Evolutionary conservation across 2,329 filamentous ascomycete species (phyloP).

Genomic region (Pseudogymnoascus sp.): DNA sequence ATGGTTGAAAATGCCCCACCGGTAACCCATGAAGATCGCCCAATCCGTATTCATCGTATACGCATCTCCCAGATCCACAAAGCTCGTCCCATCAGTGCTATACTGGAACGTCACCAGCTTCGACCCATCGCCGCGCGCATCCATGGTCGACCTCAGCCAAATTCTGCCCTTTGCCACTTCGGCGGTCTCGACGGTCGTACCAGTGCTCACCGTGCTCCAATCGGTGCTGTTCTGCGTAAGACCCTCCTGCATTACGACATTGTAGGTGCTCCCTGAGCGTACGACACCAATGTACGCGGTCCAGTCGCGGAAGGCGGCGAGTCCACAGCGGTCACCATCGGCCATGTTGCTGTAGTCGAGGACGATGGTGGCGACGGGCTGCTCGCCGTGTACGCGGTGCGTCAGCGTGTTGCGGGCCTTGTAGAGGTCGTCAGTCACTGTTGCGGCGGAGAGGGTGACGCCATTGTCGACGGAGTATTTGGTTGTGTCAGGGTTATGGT

Average conservation of each 20-base stretch:
- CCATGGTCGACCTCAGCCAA: conserved; percentile 32
- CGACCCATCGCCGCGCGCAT: conserved; percentile 29
- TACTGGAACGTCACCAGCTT: conserved; percentile 33
- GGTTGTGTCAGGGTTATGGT: conserved; percentile 48
- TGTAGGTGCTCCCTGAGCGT: conserved; percentile 29
- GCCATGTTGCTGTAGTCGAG: conserved; percentile 41
- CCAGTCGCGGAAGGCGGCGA: conserved; percentile 45
- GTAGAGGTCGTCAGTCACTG: conserved; percentile 43
- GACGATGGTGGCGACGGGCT: conserved; percentile 39
- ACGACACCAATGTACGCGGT: conserved; percentile 45
- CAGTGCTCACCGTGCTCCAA: conserved; percentile 30
- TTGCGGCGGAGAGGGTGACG: conserved; percentile 40
- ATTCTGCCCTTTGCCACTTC: conserved; percentile 23
- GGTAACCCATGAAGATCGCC: conserved; percentile 41
- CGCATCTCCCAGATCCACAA: conserved; percentile 28
- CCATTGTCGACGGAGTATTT: conserved; percentile 38
- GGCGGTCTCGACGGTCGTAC: conserved; percentile 23
- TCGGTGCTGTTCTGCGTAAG: conserved; percentile 23
- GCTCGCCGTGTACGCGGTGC: conserved; percentile 38
- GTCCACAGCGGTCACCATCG: conserved; percentile 43
- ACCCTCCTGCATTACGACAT: conserved; percentile 26
- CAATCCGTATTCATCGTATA: conserved; percentile 35
- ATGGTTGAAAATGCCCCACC: conserved; percentile 42
- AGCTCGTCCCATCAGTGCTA: conserved; percentile 36
- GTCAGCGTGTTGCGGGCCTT: conserved; percentile 40